phyloP scores from a whole-genome alignment of 225 moss, liverwort and hornwort species.

The Physcomitrellopsis africana region DNA sequence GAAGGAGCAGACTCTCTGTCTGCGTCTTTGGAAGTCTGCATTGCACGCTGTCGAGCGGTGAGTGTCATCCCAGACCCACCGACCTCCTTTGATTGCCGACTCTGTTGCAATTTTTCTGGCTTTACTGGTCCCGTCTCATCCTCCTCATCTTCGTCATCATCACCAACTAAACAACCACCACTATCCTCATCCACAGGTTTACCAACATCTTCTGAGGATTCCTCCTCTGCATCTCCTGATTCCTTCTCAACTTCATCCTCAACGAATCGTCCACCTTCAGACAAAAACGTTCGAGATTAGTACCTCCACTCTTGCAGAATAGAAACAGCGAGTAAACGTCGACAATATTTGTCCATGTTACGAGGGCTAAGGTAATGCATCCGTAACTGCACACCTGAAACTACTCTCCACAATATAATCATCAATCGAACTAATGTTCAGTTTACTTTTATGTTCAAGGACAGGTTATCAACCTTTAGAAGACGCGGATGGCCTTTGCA shows the following conservation, averaged over 20 bases:
- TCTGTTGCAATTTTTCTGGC: conserved; percentile 52
- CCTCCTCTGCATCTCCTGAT: conserved; percentile 40
- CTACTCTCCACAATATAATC: conserved; percentile 7
- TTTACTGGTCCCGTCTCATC: conserved; percentile 47
- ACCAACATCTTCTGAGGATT: conserved; percentile 54
- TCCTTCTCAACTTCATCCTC: conserved; percentile 44
- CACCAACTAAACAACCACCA: conserved; percentile 56
- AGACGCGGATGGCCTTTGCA: conserved; percentile 28
- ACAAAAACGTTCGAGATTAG: conserved; percentile 24
- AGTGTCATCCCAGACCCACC: conserved; percentile 52
- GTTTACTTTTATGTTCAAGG: conserved; percentile 2
- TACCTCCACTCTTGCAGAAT: conserved; percentile 3
- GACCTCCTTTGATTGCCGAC: conserved; percentile 50
- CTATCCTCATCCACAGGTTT: conserved; percentile 59
- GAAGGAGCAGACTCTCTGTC: conserved; percentile 71
- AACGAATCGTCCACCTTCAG: conserved; percentile 40
- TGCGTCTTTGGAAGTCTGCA: conserved; percentile 82
- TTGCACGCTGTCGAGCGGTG: conserved; percentile 91
- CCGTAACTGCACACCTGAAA: not conserved
- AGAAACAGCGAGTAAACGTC: not conserved
- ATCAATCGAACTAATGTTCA: not conserved
- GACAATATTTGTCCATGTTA: conserved; percentile 4
- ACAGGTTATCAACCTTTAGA: conserved; percentile 40
- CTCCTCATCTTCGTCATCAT: conserved; percentile 58
- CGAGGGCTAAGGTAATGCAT: conserved; percentile 1